Evolutionary conservation across 176 grass and related monocot genomes (phyloP).

Genomic region (Hordeum marinum): DNA sequence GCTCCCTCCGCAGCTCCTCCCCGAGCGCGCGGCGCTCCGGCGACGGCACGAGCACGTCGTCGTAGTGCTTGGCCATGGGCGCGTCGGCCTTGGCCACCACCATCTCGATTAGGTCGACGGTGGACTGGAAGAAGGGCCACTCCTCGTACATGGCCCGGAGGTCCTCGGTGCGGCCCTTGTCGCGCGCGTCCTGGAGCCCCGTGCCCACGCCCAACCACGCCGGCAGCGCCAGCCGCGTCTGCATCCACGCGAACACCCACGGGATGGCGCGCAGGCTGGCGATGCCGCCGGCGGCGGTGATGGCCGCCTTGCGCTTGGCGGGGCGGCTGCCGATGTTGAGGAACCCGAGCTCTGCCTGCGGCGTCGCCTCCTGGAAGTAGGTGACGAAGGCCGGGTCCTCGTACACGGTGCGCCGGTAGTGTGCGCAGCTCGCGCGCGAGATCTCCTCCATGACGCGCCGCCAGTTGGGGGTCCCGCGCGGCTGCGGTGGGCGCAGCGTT

Average conservation of each 20-base stretch:
- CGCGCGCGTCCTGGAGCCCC: constrained; percentile 58
- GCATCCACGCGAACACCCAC: constrained; percentile 95
- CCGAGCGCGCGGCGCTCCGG: constrained; percentile 36
- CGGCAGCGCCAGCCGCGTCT: constrained; percentile 82
- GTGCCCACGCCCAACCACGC: constrained; percentile 80
- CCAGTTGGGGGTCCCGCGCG: constrained; percentile 58
- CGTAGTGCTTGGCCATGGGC: constrained; percentile 61
- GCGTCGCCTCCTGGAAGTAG: constrained; percentile 94
- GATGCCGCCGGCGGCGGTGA: constrained; percentile 38
- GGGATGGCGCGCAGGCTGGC: constrained; percentile 77
- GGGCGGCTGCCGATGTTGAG: constrained; percentile 91
- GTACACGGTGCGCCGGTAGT: constrained; percentile 79
- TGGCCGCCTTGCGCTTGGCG: constrained; percentile 32
- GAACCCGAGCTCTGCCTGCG: constrained; percentile 72
- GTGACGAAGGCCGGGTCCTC: constrained; percentile 72
- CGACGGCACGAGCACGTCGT: constrained; percentile 55
- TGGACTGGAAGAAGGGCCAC: constrained; percentile 97
- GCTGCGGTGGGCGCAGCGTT: constrained; percentile 64
- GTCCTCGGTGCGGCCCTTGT: constrained; percentile 54
- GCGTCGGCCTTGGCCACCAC: constrained; percentile 84
- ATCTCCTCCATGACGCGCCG: constrained; percentile 80
- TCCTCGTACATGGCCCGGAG: constrained; percentile 75
- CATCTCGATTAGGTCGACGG: constrained; percentile 90
- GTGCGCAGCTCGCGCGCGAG: constrained; percentile 64
- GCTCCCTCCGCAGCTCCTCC: constrained; percentile 32